Conservation (phyloP, 805 yeast species). For the Candida hungchunana region DNA sequence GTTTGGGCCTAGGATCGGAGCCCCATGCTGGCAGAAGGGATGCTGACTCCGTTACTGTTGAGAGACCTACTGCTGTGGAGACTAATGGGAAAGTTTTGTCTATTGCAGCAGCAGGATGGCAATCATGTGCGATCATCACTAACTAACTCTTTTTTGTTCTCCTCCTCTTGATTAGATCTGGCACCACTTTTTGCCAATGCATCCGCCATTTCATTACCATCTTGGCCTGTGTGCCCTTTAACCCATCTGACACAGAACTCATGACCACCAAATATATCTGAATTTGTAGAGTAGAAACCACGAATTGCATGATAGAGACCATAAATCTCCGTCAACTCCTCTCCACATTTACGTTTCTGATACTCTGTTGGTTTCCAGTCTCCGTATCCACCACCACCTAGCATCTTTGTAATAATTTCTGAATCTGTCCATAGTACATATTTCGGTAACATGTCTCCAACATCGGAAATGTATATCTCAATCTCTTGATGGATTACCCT, state of each 20-base stretch:
- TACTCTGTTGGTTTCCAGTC: constrained; percentile 58
- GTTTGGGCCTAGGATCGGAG: constrained; percentile 60
- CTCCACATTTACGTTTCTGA: constrained; percentile 31
- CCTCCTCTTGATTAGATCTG: neutral
- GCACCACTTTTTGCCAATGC: constrained; percentile 66
- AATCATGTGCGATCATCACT: constrained; percentile 57
- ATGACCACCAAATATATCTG: constrained; percentile 27
- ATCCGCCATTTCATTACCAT: constrained; percentile 80
- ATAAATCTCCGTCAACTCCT: constrained; percentile 32
- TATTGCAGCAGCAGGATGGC: constrained; percentile 79
- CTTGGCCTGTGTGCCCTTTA: constrained; percentile 62
- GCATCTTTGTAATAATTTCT: constrained; percentile 51
- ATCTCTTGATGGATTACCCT: constrained; percentile 34
- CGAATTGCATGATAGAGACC: constrained; percentile 39
- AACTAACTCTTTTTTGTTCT: neutral
- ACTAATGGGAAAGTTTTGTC: constrained; percentile 41
- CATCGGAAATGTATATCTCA: constrained; percentile 14
- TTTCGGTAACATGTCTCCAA: constrained; percentile 19
- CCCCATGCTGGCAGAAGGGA: constrained; percentile 8
- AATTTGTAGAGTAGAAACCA: constrained; percentile 28
- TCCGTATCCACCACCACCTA: constrained; percentile 48
- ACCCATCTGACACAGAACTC: constrained; percentile 54
- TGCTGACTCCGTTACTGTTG: constrained; percentile 28
- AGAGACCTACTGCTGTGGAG: constrained; percentile 39
- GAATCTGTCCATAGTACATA: constrained; percentile 67